Conservation (phyloP, 371 early-diverging fungal species). For the Smittium culicis region DNA sequence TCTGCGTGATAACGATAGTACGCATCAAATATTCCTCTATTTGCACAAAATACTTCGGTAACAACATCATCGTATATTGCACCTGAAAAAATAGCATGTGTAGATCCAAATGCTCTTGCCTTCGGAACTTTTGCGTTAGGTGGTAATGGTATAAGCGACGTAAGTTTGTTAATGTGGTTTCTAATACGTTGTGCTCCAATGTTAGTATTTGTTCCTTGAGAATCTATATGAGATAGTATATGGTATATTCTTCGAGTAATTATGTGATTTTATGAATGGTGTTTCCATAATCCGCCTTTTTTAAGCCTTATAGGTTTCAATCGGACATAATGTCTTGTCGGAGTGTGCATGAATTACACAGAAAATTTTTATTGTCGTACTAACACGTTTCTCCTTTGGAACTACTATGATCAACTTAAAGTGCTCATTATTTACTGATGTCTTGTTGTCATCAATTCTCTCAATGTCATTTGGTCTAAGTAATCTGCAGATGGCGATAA, state of each 20-base stretch:
- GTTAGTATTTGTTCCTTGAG: neutral
- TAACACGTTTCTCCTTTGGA: neutral
- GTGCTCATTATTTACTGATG: neutral
- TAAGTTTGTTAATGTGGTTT: slow-evolving; percentile 1
- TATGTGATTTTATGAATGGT: neutral
- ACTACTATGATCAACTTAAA: neutral
- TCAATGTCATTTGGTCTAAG: neutral
- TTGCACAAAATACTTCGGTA: slow-evolving; percentile 17
- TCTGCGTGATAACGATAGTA: slow-evolving; percentile 13
- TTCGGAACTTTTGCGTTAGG: slow-evolving; percentile 13
- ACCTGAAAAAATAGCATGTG: slow-evolving; percentile 10
- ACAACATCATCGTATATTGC: slow-evolving; percentile 16
- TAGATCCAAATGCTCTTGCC: slow-evolving; percentile 17
- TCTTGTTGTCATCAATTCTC: neutral
- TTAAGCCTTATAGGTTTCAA: neutral
- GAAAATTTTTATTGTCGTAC: neutral
- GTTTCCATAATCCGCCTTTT: slow-evolving; percentile 10
- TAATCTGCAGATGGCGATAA: neutral
- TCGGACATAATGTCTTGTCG: neutral
- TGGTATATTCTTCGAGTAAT: neutral
- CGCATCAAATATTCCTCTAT: slow-evolving; percentile 11
- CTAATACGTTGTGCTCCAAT: neutral
- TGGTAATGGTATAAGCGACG: slow-evolving; percentile 2
- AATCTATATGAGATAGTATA: neutral
- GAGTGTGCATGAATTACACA: neutral